phyloP scores from a whole-genome alignment of 306 rosid genomes.

The Calophaca sinica region DNA sequence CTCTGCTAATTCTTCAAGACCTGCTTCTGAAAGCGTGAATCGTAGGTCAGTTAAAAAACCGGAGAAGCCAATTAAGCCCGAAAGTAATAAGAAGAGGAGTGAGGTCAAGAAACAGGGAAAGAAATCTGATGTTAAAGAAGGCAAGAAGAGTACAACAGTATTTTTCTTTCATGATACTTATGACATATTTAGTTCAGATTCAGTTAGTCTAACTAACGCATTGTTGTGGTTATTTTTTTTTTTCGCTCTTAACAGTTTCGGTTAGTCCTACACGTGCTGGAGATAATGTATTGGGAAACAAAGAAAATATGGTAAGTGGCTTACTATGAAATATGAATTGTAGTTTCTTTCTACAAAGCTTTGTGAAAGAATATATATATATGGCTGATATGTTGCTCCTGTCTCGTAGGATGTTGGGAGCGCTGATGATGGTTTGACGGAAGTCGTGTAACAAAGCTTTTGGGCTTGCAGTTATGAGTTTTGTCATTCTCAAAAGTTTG shows the following conservation, averaged over 20 bases:
- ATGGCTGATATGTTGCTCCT: conserved; percentile 9
- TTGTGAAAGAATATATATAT: neutral
- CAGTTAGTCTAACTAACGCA: conserved; percentile 12
- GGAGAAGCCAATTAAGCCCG: conserved; percentile 67
- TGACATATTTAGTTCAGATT: neutral
- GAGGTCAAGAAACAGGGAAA: conserved; percentile 56
- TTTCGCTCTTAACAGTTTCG: conserved; percentile 44
- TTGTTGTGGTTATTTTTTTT: neutral
- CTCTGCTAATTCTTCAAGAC: conserved; percentile 55
- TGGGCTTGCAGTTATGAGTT: conserved; percentile 37
- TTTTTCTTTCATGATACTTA: neutral
- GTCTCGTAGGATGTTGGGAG: conserved; percentile 56
- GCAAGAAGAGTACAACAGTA: conserved; percentile 40
- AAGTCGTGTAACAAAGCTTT: conserved; percentile 43
- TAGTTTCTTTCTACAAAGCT: neutral
- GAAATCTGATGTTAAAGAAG: conserved; percentile 58
- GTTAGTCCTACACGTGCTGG: conserved; percentile 51
- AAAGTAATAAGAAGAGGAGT: conserved; percentile 53
- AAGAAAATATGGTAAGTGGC: conserved; percentile 75
- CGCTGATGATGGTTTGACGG: conserved; percentile 50
- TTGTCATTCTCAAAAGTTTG: conserved; percentile 46
- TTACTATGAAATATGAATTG: neutral
- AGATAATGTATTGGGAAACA: conserved; percentile 55
- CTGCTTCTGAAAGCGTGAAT: conserved; percentile 50
- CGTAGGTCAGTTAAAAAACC: conserved; percentile 55